These are phyloP conservation scores for Calycina marina DNA, from an alignment of 2,329 filamentous ascomycete species.

Conservation along the genomic window DNA sequence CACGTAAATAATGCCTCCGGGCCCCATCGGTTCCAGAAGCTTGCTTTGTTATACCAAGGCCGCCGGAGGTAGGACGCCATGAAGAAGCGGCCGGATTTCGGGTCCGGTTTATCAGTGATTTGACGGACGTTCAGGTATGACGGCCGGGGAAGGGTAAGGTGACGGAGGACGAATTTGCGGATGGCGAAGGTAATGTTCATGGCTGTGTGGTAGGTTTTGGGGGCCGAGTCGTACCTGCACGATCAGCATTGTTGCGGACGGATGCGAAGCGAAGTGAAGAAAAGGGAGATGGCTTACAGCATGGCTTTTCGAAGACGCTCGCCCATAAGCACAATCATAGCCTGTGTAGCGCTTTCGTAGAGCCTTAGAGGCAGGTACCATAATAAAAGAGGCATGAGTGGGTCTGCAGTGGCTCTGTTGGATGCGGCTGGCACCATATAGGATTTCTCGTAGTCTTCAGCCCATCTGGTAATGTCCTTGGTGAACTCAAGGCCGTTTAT, in stretches of 20 bases:
- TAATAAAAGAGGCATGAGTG: conserved; percentile 46
- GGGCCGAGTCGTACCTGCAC: conserved; percentile 29
- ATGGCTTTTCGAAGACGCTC: conserved; percentile 50
- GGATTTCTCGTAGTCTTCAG: conserved; percentile 40
- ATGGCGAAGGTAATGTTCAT: conserved; percentile 33
- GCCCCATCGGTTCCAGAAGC: conserved; percentile 47
- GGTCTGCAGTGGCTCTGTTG: conserved; percentile 37
- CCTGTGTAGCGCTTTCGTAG: conserved; percentile 32
- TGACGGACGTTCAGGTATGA: conserved; percentile 23
- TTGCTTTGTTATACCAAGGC: conserved; percentile 50
- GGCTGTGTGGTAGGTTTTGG: conserved; percentile 23
- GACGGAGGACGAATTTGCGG: conserved; percentile 40
- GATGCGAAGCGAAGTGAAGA: background rate
- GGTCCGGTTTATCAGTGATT: conserved; percentile 33
- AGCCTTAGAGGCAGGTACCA: conserved; percentile 34
- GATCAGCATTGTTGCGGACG: background rate
- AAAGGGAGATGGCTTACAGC: conserved; percentile 30
- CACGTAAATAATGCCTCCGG: conserved; percentile 35
- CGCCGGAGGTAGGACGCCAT: conserved; percentile 39
- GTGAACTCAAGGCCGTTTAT: conserved; percentile 36
- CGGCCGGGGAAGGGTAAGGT: conserved; percentile 43
- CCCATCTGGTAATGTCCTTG: conserved; percentile 33
- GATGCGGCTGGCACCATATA: conserved; percentile 39
- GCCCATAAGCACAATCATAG: conserved; percentile 46
- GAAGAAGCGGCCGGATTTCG: conserved; percentile 36